These are phyloP conservation scores for Xerocomellus dryophilus DNA, from an alignment of 768 basidiomycete species.

Conservation along the genomic window DNA sequence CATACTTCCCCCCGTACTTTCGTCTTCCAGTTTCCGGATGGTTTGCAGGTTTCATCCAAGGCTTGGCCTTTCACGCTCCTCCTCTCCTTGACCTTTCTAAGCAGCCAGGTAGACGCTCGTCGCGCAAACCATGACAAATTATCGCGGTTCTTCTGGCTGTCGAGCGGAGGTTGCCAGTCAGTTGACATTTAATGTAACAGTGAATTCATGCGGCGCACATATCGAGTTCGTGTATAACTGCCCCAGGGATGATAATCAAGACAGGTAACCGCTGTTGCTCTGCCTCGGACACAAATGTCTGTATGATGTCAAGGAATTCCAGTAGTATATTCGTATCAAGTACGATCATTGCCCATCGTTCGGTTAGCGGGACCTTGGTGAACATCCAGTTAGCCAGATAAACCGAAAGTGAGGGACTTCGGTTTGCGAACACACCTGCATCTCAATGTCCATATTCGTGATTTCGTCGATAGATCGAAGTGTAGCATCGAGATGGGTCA, in stretches of 20 bases:
- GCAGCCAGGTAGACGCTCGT: slow-evolving; percentile 65
- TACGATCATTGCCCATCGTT: slow-evolving; percentile 50
- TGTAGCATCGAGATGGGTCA: slow-evolving; percentile 34
- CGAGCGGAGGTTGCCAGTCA: not conserved
- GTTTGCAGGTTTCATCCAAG: slow-evolving; percentile 58
- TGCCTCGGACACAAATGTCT: slow-evolving; percentile 61
- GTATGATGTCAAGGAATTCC: slow-evolving; percentile 60
- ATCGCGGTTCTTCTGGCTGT: slow-evolving; percentile 41
- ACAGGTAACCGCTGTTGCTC: slow-evolving; percentile 50
- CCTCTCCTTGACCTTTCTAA: slow-evolving; percentile 56
- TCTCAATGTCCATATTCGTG: slow-evolving; percentile 68
- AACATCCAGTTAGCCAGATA: not conserved
- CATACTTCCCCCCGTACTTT: slow-evolving; percentile 44
- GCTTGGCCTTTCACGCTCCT: slow-evolving; percentile 59
- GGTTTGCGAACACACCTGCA: slow-evolving; percentile 50
- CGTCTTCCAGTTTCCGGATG: slow-evolving; percentile 59
- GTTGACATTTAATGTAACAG: not conserved
- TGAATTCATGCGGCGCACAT: slow-evolving; percentile 40
- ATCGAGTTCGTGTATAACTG: slow-evolving; percentile 77
- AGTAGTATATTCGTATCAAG: slow-evolving; percentile 80
- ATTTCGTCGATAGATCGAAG: slow-evolving; percentile 52
- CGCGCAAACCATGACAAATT: slow-evolving; percentile 61
- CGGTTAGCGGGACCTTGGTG: slow-evolving; percentile 41
- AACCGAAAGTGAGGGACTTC: not conserved
- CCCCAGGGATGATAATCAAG: slow-evolving; percentile 65